Evolutionary conservation across 306 rosid genomes (phyloP).

Genomic region (Vigna angularis): DNA sequence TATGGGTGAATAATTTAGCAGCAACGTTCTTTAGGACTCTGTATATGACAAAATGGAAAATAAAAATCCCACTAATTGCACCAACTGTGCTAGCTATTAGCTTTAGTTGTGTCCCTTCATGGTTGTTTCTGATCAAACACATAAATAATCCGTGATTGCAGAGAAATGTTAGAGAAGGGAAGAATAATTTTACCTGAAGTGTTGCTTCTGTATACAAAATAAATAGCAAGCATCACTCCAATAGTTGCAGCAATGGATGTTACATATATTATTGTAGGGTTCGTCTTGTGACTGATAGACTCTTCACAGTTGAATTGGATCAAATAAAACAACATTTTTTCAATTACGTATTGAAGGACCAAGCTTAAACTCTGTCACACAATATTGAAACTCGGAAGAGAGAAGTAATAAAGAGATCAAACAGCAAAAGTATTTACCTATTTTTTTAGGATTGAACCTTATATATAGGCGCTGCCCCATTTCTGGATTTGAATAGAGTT

Average conservation of each 20-base stretch:
- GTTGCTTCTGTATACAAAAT: background rate
- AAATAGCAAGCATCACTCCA: conserved; percentile 9
- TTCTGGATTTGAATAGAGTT: background rate
- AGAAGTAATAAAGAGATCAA: background rate
- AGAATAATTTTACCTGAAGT: conserved; percentile 5
- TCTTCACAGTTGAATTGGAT: conserved; percentile 6
- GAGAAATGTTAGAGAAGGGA: background rate
- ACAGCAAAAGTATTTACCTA: conserved; percentile 8
- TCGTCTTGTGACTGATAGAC: background rate
- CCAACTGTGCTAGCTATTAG: too few relatives aligned
- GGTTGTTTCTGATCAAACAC: too few relatives aligned
- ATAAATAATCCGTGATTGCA: background rate
- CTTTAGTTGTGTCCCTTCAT: background rate
- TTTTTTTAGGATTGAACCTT: conserved; percentile 26
- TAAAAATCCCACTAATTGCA: too few relatives aligned
- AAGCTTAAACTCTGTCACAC: background rate
- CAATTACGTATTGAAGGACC: background rate
- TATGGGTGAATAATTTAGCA: too few relatives aligned
- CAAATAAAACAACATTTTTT: background rate
- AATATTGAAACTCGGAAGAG: background rate
- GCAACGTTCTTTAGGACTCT: too few relatives aligned
- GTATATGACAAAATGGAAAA: too few relatives aligned
- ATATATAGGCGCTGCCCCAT: conserved; percentile 34
- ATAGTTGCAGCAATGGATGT: background rate
- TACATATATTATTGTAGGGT: background rate